Evolutionary conservation across 805 yeast species (phyloP).

Genomic region (Lachancea kluyveri): DNA sequence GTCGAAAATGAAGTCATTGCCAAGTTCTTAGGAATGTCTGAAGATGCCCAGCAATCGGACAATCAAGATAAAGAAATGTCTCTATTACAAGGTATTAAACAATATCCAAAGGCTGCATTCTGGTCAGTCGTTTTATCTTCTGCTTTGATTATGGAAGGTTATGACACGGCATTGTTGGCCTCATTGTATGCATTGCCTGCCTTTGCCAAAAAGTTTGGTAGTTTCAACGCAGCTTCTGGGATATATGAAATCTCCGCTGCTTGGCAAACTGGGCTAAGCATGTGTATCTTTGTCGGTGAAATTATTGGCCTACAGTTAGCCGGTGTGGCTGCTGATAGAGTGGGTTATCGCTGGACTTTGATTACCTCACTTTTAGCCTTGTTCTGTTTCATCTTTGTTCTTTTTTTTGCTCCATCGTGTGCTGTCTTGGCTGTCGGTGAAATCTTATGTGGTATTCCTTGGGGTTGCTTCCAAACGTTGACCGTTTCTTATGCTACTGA

Average conservation of each 20-base stretch:
- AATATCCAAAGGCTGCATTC: slow-evolving; percentile 38
- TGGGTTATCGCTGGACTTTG: slow-evolving; percentile 40
- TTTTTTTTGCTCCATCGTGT: slow-evolving; percentile 40
- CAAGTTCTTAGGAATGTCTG: slow-evolving; percentile 8
- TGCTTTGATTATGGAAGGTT: slow-evolving; percentile 44
- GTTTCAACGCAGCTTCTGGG: slow-evolving; percentile 16
- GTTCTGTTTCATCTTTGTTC: slow-evolving; percentile 38
- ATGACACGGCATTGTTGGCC: slow-evolving; percentile 35
- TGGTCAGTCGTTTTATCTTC: slow-evolving; percentile 41
- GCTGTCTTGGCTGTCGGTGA: slow-evolving; percentile 37
- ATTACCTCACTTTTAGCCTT: slow-evolving; percentile 26
- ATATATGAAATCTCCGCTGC: slow-evolving; percentile 32
- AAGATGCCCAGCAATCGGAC: slow-evolving; percentile 11
- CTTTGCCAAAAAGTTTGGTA: slow-evolving; percentile 38
- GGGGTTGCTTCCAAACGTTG: slow-evolving; percentile 50
- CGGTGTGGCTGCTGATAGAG: slow-evolving; percentile 39
- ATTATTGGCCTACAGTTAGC: slow-evolving; percentile 40
- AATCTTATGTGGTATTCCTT: slow-evolving; percentile 39
- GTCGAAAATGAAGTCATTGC: slow-evolving; percentile 6
- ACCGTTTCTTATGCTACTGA: slow-evolving; percentile 50
- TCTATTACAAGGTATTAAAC: slow-evolving; percentile 32
- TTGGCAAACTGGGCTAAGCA: slow-evolving; percentile 36
- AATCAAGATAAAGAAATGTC: slow-evolving; percentile 23
- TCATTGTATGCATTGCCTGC: slow-evolving; percentile 42
- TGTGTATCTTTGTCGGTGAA: slow-evolving; percentile 32